Evolutionary conservation across 192 early-diverging fungal genomes (phyloP).

Genomic region (Geranomyces variabilis): DNA sequence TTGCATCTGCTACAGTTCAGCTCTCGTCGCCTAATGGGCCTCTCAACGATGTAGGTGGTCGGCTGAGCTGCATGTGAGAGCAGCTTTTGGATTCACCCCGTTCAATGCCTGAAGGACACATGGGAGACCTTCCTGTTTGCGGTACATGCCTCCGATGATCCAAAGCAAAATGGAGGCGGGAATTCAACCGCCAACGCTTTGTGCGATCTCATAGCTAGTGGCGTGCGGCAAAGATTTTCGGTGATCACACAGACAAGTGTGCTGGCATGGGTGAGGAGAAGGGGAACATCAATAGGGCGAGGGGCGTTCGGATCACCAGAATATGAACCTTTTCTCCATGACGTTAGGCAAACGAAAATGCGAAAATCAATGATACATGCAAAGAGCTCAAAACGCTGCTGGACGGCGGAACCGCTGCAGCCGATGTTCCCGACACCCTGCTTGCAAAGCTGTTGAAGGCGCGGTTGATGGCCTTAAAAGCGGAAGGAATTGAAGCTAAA

Average conservation of each 20-base stretch:
- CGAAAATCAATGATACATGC: constrained; percentile 49
- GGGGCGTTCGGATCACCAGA: neutral
- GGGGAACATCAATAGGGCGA: neutral
- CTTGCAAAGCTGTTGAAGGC: constrained; percentile 51
- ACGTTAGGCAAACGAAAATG: constrained; percentile 46
- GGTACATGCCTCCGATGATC: constrained; percentile 21
- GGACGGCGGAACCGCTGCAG: constrained; percentile 39
- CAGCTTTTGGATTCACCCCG: neutral
- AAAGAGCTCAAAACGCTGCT: constrained; percentile 49
- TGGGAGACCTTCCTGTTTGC: constrained; percentile 44
- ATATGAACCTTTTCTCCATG: neutral
- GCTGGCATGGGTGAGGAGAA: constrained; percentile 48
- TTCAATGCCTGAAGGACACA: constrained; percentile 32
- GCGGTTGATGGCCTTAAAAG: constrained; percentile 44
- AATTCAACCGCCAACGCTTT: neutral
- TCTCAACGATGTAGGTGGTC: constrained; percentile 37
- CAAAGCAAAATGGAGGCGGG: constrained; percentile 6
- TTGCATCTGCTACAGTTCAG: constrained; percentile 29
- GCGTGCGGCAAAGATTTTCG: constrained; percentile 44
- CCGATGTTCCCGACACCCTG: constrained; percentile 43
- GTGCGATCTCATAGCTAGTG: constrained; percentile 44
- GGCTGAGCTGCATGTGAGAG: neutral
- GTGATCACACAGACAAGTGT: constrained; percentile 41
- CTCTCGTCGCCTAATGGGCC: constrained; percentile 19
- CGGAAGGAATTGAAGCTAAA: constrained; percentile 53